A percentile compares a stretch with the other conserved stretches of the same genome.
Evolutionary conservation across 257 asterid species (phyloP).

Genomic region (Asclepias syriaca): DNA sequence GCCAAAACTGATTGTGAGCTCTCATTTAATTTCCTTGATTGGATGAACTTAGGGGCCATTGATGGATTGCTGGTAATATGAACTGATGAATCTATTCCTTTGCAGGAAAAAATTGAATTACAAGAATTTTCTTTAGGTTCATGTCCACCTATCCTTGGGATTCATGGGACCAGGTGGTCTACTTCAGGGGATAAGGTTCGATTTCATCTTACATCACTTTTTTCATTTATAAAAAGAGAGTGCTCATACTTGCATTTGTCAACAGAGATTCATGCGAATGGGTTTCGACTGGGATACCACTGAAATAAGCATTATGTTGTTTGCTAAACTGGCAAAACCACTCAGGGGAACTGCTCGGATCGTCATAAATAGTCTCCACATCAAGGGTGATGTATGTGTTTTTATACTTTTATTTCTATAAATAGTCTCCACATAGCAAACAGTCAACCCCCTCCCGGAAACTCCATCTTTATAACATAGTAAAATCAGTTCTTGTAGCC

Average conservation of each 20-base stretch:
- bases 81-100: constrained; percentile 5
- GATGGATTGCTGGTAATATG: constrained; percentile 10
- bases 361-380: constrained; percentile 77
- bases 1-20: constrained; percentile 80
- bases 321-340: constrained; percentile 86
- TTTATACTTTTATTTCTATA: background rate
- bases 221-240: background rate
- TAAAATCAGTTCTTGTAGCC: background rate
- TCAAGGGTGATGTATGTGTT: constrained; percentile 91
- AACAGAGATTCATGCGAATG: constrained; percentile 61
- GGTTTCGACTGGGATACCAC: constrained; percentile 95
- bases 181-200: constrained; percentile 89
- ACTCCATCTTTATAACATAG: background rate
- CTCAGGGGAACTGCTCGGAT: constrained; percentile 93
- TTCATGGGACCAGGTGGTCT: constrained; percentile 80
- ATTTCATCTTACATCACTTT: constrained; percentile 14
- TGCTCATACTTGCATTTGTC: constrained; percentile 27
- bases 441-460: background rate
- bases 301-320: constrained; percentile 69
- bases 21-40: constrained; percentile 12
- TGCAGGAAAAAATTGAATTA: constrained; percentile 83
- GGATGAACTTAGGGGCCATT: constrained; percentile 13
- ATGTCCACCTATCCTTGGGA: constrained; percentile 79
- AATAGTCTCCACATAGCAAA: too few species aligned
- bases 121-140: constrained; percentile 87